Percentiles rank a stretch among this genome's conserved stretches.
Conservation (phyloP, 2,329 filamentous ascomycete species). For the Knoxdaviesia capensis region DNA sequence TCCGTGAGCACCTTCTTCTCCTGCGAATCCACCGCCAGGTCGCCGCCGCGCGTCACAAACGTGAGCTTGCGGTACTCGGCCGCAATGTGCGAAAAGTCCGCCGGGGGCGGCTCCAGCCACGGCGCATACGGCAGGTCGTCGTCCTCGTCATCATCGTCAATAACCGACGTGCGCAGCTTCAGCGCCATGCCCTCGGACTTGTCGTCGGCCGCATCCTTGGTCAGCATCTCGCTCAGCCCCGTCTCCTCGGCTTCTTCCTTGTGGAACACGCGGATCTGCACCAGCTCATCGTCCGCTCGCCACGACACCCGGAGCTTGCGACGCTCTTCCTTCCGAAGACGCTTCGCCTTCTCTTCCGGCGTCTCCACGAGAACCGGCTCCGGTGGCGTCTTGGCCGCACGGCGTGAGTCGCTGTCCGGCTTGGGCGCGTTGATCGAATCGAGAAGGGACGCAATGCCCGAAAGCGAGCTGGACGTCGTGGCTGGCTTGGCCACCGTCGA, state of each 20-base stretch:
- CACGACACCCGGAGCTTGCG: constrained; percentile 51
- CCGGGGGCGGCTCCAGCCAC: constrained; percentile 26
- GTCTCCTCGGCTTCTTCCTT: constrained; percentile 54
- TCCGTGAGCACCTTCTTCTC: constrained; percentile 35
- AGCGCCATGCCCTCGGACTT: constrained; percentile 52
- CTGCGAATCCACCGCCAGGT: constrained; percentile 26
- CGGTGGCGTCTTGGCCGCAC: constrained; percentile 12
- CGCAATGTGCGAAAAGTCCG: constrained; percentile 26
- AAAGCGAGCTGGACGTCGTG: constrained; percentile 17
- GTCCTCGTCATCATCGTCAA: constrained; percentile 37
- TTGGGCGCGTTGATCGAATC: constrained; percentile 26
- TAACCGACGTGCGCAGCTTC: constrained; percentile 27
- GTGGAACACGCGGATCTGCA: constrained; percentile 47
- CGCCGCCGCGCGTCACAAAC: constrained; percentile 33
- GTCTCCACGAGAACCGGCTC: constrained; percentile 42
- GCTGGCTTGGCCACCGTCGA: constrained; percentile 9
- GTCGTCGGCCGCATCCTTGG: constrained; percentile 52
- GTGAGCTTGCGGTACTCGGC: constrained; percentile 24
- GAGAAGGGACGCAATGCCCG: constrained; percentile 32
- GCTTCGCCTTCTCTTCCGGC: constrained; percentile 42
- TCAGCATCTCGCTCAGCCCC: constrained; percentile 45
- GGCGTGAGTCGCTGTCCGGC: constrained; percentile 7
- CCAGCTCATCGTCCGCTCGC: constrained; percentile 46
- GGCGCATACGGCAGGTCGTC: constrained; percentile 31
- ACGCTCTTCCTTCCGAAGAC: constrained; percentile 52